These are phyloP conservation scores for Davidsoniella eucalypti DNA, from an alignment of 2,329 filamentous ascomycete genomes.

Conservation along the genomic window DNA sequence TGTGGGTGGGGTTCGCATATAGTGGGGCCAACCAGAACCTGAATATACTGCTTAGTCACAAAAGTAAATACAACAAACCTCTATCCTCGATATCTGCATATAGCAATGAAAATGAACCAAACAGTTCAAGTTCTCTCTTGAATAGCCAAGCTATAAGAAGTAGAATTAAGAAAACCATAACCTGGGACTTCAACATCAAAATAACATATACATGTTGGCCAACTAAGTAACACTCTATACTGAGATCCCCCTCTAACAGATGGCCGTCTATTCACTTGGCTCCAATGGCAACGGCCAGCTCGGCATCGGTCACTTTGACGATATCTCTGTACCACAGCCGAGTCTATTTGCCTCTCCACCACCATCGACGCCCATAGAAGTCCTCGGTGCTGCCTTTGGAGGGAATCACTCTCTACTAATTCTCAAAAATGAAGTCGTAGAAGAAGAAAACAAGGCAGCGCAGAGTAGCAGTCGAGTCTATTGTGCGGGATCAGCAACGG, in stretches of 20 bases:
- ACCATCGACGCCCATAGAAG: constrained; percentile 18
- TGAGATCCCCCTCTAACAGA: not conserved
- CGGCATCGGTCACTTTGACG: constrained; percentile 53
- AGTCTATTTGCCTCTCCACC: constrained; percentile 35
- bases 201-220: too few relatives aligned
- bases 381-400: constrained; percentile 36
- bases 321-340: constrained; percentile 49
- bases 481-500: constrained; percentile 5
- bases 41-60: not conserved
- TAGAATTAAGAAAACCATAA: too few relatives aligned
- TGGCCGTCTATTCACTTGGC: constrained; percentile 48
- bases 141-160: too few relatives aligned
- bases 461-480: constrained; percentile 39
- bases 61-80: not conserved
- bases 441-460: constrained; percentile 32
- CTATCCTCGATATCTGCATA: not conserved
- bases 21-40: too few relatives aligned
- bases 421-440: constrained; percentile 27
- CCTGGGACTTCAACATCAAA: too few relatives aligned
- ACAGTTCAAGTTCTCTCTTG: too few relatives aligned
- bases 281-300: constrained; percentile 67
- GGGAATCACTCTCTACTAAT: constrained; percentile 78
- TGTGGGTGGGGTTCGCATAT: not conserved
- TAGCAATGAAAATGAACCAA: too few relatives aligned
- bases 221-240: too few relatives aligned